Conservation (phyloP, 306 rosid genomes). For the Dryas drummondii region DNA sequence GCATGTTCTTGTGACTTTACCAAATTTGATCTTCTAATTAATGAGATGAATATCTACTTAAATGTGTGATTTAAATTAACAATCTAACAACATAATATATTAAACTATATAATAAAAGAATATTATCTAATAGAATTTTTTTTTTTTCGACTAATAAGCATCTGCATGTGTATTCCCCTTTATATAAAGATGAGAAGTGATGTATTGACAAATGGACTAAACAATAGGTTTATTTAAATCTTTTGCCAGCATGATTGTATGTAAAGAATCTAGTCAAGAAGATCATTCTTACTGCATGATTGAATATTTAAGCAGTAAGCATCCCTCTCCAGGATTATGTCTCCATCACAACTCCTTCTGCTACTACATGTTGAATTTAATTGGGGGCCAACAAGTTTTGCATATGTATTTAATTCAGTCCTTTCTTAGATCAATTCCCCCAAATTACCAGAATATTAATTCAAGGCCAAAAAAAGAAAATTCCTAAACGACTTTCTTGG, state of each 20-base stretch:
- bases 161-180: conserved; percentile 11
- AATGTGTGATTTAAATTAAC: too few relatives aligned
- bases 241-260: conserved; percentile 51
- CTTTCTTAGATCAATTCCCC: neutral
- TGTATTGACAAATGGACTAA: conserved; percentile 31
- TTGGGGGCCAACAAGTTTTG: neutral
- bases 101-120: neutral
- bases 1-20: neutral
- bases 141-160: conserved; percentile 42
- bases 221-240: conserved; percentile 41
- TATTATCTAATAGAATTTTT: conserved; percentile 17
- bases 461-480: neutral
- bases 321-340: conserved; percentile 28
- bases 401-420: neutral
- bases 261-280: conserved; percentile 39
- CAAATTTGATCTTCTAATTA: too few relatives aligned
- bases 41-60: too few relatives aligned
- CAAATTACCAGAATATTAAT: too few relatives aligned
- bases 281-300: conserved; percentile 38
- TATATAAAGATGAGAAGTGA: conserved; percentile 40
- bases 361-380: neutral
- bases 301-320: conserved; percentile 37
- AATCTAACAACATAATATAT: neutral
- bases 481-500: too few relatives aligned
- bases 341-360: conserved; percentile 14